Evolutionary conservation across 306 rosid genomes (phyloP), one percentile per base, ranked within the genome.

Genomic region (Vigna mungo): DNA sequence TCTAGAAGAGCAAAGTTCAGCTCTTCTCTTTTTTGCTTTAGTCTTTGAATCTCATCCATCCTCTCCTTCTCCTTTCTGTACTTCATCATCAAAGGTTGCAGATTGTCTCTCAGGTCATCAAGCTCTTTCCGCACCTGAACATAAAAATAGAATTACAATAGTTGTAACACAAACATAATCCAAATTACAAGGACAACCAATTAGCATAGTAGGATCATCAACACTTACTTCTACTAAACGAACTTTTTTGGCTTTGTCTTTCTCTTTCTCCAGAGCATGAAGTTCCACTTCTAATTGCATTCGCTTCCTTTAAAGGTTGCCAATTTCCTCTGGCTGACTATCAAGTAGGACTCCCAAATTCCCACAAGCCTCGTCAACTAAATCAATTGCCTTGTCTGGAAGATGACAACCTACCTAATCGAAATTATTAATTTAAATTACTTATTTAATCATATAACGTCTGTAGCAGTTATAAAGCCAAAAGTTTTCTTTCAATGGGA

Each of bases 291-390:
- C 97, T 16, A 93, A 74, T 79, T 94, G 98, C 92, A 92, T 81
- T 67, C 94, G 86, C 84, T 80, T 87, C 54, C 96, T 87, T 59
- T 94, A 97, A 63, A 94, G 88, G 46, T 84, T 92, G 46, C 90
- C 98, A 62, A 94, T 94, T 78, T 90, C 97, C 86, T 94, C 98
- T 1, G 98, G 98, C 63, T 92, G 98, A n/a, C 98, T 94, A 54
- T 94, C 98, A 68, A 94, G 98, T 69, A 90, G 98, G 20, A 94
- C 98, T 71, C 98, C 85, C 70, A 94, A 96, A 81, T 94, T 94
- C 2, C 97, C 98, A 68, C 98, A 94, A 2, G 97, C 94, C 83
- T 94, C 98, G 4, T 94, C 98, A 53, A 92, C 46, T 16, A 61
- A 15, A 58, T 55, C 61, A 55, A 55, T 55, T 3, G 61, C 61